Base-by-base conservation (phyloP, 768 basidiomycete species). In the Cantharellus anzutake region DNA sequence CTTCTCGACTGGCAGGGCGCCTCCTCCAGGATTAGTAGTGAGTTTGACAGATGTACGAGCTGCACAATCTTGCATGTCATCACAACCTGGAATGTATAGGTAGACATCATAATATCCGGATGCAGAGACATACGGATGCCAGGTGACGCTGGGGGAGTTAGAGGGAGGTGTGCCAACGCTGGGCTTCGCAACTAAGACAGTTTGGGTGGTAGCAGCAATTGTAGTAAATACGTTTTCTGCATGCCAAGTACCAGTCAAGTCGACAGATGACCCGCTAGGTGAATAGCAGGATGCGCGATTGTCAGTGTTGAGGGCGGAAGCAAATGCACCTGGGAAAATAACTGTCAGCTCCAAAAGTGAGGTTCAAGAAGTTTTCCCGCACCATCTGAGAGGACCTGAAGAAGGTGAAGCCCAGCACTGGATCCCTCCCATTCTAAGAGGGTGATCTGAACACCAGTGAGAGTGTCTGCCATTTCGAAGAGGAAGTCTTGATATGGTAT, bases 401-500 rank as follows among this genome's bases (percentile, higher is more conserved):
- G 68, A 57, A 96, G 75, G 68, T 94, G 91, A 41, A 99, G 72
- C 50, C 93, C 96, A 2, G 88, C 79, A 4, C 81, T 79, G 4
- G 74, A 70, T 42, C 92, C 94, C 51, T 73, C 76, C 77, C 84
- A 94, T 53, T 75, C 72, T 4, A 83, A 80, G 20, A 98, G 74
- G 59, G 81, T 84, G 66, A 99, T 74, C 70, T 93, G 84, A 62
- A 96, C 80, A 56, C 96, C 96, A 3, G 92, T 96, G 65, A 97
- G 78, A n/a, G 75, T 71, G 41, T 79, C 68, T 3, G 77, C 70
- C 4, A 69, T 68, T 37, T 67, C 70, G 69, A 98, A 97, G 48
- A 96, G 72, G 72, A 96, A 99, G 70, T 99, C 96, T 70, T 98
- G 92, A 68, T 90, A 98, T 1, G 80, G 76, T 60, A 97, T 71